These are phyloP conservation scores for Volutella citrinella DNA, from an alignment of 2,329 filamentous ascomycete species.

Conservation along the genomic window DNA sequence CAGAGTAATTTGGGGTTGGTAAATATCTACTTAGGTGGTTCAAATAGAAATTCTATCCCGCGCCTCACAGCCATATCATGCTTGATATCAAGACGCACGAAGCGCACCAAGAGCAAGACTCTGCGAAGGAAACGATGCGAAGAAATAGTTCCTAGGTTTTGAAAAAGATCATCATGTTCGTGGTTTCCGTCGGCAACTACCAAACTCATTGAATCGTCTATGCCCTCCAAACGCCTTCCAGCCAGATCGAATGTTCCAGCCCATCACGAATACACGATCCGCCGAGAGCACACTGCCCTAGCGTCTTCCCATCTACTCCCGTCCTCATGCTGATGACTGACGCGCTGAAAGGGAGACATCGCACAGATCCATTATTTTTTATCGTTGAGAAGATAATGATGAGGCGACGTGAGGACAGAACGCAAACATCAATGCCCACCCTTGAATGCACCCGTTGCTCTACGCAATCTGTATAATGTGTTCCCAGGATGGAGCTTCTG, in stretches of 20 bases:
- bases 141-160: no score
- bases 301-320: conserved; percentile 10
- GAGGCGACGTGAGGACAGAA: conserved; percentile 15
- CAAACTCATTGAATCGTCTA: conserved; percentile 39
- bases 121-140: no score
- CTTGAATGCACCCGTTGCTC: conserved; percentile 12
- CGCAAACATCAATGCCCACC: conserved; percentile 15
- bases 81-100: no score
- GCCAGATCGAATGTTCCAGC: conserved; percentile 31
- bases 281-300: conserved; percentile 15
- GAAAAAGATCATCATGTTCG: conserved; percentile 28
- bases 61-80: no score
- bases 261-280: conserved; percentile 19
- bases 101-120: no score
- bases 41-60: no score
- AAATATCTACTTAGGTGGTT: no score
- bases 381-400: conserved; percentile 25
- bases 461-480: conserved; percentile 6
- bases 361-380: conserved; percentile 24
- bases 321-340: conserved; percentile 11
- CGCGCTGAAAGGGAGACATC: conserved; percentile 9
- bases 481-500: conserved; percentile 6
- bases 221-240: conserved; percentile 36
- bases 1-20: conserved; percentile 7
- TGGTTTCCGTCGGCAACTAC: conserved; percentile 31